Conservation (phyloP, 208 protist genomes). For the Polymyxa betae region DNA sequence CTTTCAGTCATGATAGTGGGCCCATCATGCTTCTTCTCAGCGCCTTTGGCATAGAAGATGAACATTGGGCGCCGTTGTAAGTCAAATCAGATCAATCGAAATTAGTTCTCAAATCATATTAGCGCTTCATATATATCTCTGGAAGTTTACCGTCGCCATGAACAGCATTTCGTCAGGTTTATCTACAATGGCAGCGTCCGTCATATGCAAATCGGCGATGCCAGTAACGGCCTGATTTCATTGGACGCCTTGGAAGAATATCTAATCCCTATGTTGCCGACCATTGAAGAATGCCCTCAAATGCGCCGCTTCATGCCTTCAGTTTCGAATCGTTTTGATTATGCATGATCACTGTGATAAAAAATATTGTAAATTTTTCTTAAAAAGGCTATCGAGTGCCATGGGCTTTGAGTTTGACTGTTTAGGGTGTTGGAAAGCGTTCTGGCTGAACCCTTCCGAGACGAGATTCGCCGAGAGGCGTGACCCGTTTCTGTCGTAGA, state of each 20-base stretch:
- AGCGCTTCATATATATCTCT: constrained; percentile 32
- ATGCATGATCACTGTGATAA: too few relatives aligned
- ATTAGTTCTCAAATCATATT: not conserved
- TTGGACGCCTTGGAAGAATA: not conserved
- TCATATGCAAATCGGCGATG: not conserved
- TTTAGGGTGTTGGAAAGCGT: too few relatives aligned
- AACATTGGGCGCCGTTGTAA: constrained; percentile 45
- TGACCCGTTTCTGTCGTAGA: too few relatives aligned
- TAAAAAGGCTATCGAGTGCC: too few relatives aligned
- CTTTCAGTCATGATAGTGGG: not conserved
- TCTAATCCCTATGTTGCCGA: constrained; percentile 5
- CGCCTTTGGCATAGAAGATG: constrained; percentile 16
- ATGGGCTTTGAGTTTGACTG: too few relatives aligned
- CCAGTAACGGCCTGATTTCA: not conserved
- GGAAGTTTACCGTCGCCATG: constrained; percentile 14
- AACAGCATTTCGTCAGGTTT: not conserved
- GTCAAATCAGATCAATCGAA: not conserved
- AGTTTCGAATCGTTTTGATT: too few relatives aligned
- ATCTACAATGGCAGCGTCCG: constrained; percentile 33
- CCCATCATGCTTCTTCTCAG: constrained; percentile 48
- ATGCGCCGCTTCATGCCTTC: too few relatives aligned
- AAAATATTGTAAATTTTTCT: too few relatives aligned
- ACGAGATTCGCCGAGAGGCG: too few relatives aligned
- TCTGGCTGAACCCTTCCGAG: too few relatives aligned
- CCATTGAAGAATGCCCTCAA: not conserved